Conservation (phyloP, 176 grass and related monocot genomes). For the Musa itinerans region DNA sequence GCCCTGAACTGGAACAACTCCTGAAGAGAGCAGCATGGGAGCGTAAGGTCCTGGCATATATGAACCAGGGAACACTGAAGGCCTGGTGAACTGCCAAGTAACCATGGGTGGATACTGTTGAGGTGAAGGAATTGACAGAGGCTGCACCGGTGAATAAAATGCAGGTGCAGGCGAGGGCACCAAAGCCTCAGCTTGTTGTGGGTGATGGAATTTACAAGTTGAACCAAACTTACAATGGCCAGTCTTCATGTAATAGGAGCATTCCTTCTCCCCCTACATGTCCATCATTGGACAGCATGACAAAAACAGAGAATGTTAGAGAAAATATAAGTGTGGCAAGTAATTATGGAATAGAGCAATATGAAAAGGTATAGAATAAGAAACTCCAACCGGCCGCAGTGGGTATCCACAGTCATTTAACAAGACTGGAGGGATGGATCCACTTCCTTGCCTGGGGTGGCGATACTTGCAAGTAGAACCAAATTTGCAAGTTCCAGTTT, state of each 20-base stretch:
- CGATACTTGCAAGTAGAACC: constrained; percentile 80
- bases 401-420: constrained; percentile 68
- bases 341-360: neutral
- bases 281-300: neutral
- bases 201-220: constrained; percentile 83
- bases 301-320: neutral
- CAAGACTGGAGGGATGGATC: constrained; percentile 32
- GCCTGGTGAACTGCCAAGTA: constrained; percentile 63
- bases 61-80: constrained; percentile 39
- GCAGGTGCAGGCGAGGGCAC: constrained; percentile 17
- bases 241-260: constrained; percentile 83
- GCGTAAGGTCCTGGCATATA: constrained; percentile 49
- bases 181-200: constrained; percentile 33
- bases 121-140: constrained; percentile 37
- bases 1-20: constrained; percentile 66
- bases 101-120: constrained; percentile 55
- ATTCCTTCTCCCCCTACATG: constrained; percentile 84
- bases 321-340: neutral
- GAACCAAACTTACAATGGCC: constrained; percentile 79
- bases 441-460: constrained; percentile 59
- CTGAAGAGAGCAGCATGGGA: constrained; percentile 61
- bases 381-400: constrained; percentile 39
- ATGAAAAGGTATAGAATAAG: neutral
- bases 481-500: constrained; percentile 82
- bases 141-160: constrained; percentile 50